Conservation (phyloP, 140 eudicot species). For the Erigeron philadelphicus region DNA sequence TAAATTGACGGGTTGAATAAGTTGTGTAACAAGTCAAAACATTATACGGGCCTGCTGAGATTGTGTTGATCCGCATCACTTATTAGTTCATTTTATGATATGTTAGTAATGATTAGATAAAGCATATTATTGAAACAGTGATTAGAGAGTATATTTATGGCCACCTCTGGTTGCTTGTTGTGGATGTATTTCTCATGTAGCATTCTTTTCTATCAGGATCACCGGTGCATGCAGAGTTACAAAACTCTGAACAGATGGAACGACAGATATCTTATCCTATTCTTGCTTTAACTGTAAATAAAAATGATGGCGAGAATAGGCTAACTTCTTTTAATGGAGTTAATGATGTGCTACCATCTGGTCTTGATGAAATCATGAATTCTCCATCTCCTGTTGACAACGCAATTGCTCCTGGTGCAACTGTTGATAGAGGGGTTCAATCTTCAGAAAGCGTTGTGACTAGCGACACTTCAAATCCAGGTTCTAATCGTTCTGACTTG, state of each 20-base stretch:
- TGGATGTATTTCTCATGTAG: neutral
- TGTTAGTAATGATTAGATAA: neutral
- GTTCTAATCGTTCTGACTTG: conserved; percentile 52
- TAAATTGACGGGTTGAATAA: neutral
- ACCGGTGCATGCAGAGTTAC: conserved; percentile 14
- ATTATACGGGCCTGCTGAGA: too few relatives aligned
- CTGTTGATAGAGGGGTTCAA: conserved; percentile 31
- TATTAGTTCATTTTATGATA: neutral
- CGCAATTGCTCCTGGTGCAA: conserved; percentile 31
- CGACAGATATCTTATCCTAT: conserved; percentile 30
- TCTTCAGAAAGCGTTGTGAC: conserved; percentile 43
- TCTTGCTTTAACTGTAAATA: conserved; percentile 26
- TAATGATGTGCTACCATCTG: conserved; percentile 16
- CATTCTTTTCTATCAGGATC: conserved; percentile 29
- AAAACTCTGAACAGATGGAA: conserved; percentile 20
- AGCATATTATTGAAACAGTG: neutral
- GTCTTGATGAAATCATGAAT: conserved; percentile 40
- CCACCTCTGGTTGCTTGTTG: neutral
- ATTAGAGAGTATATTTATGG: too few relatives aligned
- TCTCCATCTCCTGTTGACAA: conserved; percentile 35
- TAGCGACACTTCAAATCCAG: conserved; percentile 51
- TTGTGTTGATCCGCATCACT: neutral
- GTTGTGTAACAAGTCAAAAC: neutral
- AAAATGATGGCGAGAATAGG: conserved; percentile 33
- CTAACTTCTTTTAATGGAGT: conserved; percentile 21